Conservation (phyloP, 2,329 filamentous ascomycete species). For the Ophiostoma triangulosporum region DNA sequence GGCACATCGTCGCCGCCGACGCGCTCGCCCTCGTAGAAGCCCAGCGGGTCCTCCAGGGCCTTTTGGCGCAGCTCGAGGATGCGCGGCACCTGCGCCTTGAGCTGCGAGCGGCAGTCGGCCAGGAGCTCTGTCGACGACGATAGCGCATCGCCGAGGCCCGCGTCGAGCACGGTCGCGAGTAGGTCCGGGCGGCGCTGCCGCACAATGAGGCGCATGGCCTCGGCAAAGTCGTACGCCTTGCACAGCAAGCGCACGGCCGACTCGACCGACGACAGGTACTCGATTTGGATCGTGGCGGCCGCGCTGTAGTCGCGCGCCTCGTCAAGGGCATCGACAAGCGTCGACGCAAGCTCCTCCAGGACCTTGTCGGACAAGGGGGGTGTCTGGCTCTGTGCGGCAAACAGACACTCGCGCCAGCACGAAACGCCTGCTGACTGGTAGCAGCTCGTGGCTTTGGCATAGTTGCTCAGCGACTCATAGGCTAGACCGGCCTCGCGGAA, state of each 20-base stretch:
- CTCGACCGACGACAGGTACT: slow-evolving; percentile 64
- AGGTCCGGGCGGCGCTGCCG: slow-evolving; percentile 47
- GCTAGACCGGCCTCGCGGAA: slow-evolving; percentile 81
- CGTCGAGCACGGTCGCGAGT: slow-evolving; percentile 57
- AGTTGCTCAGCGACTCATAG: slow-evolving; percentile 74
- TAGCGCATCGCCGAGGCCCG: slow-evolving; percentile 66
- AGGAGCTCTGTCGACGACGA: slow-evolving; percentile 78
- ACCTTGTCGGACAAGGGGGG: slow-evolving; percentile 28
- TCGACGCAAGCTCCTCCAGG: slow-evolving; percentile 53
- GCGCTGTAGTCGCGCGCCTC: slow-evolving; percentile 75
- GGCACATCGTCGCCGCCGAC: slow-evolving; percentile 39
- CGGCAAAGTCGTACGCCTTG: slow-evolving; percentile 74
- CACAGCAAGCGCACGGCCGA: slow-evolving; percentile 66
- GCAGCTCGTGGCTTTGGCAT: slow-evolving; percentile 60
- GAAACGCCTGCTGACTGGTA: slow-evolving; percentile 66
- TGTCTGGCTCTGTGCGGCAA: slow-evolving; percentile 53
- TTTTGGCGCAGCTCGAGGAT: slow-evolving; percentile 69
- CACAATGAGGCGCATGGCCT: slow-evolving; percentile 68
- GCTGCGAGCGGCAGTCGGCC: slow-evolving; percentile 79
- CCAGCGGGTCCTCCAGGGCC: slow-evolving; percentile 71
- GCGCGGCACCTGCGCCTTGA: slow-evolving; percentile 73
- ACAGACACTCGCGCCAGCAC: slow-evolving; percentile 84
- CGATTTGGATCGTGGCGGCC: slow-evolving; percentile 66
- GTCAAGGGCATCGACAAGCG: slow-evolving; percentile 62
- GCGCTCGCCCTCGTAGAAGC: slow-evolving; percentile 73